phyloP scores from a whole-genome alignment of 495 filamentous ascomycete species.

The Xylona heveae region DNA sequence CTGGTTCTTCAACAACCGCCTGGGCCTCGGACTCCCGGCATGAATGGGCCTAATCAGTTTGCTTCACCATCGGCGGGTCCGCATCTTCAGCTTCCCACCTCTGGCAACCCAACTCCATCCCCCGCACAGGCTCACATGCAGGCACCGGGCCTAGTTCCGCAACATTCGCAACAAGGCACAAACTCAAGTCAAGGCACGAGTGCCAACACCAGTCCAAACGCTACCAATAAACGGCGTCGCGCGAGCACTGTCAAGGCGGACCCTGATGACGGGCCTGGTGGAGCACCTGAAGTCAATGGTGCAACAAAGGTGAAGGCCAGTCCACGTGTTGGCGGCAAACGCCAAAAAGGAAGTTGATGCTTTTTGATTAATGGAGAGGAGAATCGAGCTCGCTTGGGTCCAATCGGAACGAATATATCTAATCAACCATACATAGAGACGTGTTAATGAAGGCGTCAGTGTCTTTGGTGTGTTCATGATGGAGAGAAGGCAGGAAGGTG shows the following conservation, averaged over 20 bases:
- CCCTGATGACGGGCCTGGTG: conserved; percentile 29
- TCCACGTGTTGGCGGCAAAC: conserved; percentile 29
- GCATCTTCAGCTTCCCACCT: conserved; percentile 5
- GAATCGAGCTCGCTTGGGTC: background rate
- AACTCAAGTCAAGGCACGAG: conserved; percentile 47
- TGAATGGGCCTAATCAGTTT: too few relatives aligned
- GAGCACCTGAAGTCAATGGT: conserved; percentile 26
- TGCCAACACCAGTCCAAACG: conserved; percentile 69
- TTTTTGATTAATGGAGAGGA: conserved; percentile 1
- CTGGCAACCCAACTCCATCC: background rate
- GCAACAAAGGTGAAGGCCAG: conserved; percentile 32
- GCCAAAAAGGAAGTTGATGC: conserved; percentile 29
- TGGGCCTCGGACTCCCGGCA: conserved; percentile 4
- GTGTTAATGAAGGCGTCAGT: too few relatives aligned
- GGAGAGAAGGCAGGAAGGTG: too few relatives aligned
- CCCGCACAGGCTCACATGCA: conserved; percentile 31
- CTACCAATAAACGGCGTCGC: conserved; percentile 55
- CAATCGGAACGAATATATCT: background rate
- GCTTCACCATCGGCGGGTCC: background rate
- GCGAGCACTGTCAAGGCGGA: conserved; percentile 61
- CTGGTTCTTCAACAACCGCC: conserved; percentile 4
- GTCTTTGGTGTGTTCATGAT: too few relatives aligned
- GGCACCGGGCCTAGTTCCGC: conserved; percentile 45
- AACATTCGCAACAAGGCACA: conserved; percentile 50
- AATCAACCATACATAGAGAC: too few relatives aligned